phyloP scores from a whole-genome alignment of 2,329 filamentous ascomycete genomes.

The Claviceps monticola region DNA sequence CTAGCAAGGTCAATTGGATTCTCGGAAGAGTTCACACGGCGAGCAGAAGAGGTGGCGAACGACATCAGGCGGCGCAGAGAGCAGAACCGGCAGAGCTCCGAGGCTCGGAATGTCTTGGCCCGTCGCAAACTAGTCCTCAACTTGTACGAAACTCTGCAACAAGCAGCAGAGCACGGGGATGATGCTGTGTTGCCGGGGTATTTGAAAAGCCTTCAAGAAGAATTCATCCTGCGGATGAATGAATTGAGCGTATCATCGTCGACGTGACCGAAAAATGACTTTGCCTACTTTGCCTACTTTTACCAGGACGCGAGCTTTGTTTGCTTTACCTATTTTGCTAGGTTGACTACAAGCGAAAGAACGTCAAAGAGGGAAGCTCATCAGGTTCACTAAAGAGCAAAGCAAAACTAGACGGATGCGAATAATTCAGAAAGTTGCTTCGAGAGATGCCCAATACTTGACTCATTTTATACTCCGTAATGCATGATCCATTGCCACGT shows the following conservation, averaged over 20 bases:
- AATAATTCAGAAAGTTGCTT: no score
- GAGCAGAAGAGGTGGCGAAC: constrained; percentile 52
- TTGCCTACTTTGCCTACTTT: no score
- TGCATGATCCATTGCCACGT: no score
- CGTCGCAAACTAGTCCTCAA: constrained; percentile 61
- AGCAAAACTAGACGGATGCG: no score
- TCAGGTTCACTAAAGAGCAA: no score
- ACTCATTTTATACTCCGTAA: no score
- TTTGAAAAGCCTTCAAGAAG: constrained; percentile 39
- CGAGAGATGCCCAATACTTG: no score
- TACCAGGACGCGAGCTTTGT: neutral
- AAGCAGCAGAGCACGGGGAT: constrained; percentile 50
- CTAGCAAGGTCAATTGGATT: constrained; percentile 65
- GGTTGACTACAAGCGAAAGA: no score
- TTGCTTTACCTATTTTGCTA: no score
- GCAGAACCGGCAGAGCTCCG: constrained; percentile 43
- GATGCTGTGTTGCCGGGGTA: constrained; percentile 39
- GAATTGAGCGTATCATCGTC: constrained; percentile 34
- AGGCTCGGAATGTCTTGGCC: constrained; percentile 43
- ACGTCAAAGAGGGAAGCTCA: no score
- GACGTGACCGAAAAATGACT: neutral
- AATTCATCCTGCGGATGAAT: constrained; percentile 62
- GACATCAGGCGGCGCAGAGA: constrained; percentile 45
- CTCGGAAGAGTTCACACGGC: constrained; percentile 50
- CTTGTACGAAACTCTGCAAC: constrained; percentile 56